phyloP scores from a whole-genome alignment of 1,284 basidiomycete species.

The Xerocomus cyaneibrunnescens region DNA sequence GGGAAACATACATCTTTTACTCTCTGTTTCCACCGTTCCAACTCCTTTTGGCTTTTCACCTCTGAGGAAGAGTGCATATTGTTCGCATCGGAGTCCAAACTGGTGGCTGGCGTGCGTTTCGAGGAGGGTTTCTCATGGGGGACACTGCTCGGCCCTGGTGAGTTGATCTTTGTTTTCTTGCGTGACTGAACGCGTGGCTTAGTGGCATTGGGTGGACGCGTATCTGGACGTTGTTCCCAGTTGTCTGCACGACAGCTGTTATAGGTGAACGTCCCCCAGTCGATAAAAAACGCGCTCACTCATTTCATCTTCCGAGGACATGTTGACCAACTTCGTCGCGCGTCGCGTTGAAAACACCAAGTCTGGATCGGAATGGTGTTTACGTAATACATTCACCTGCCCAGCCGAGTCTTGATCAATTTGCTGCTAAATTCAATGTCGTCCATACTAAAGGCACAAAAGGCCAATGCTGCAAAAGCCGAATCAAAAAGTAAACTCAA shows the following conservation, averaged over 20 bases:
- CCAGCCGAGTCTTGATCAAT: background rate
- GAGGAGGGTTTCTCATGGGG: slow-evolving; percentile 19
- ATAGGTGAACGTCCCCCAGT: slow-evolving; percentile 25
- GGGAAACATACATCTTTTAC: slow-evolving; percentile 24
- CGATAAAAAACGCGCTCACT: slow-evolving; percentile 20
- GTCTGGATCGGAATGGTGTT: too few species aligned
- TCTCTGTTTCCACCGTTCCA: slow-evolving; percentile 35
- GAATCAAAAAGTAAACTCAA: slow-evolving; percentile 53
- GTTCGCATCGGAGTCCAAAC: slow-evolving; percentile 6
- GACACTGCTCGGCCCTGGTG: slow-evolving; percentile 16
- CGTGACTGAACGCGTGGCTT: slow-evolving; percentile 14
- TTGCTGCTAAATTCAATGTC: slow-evolving; percentile 48
- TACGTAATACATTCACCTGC: slow-evolving; percentile 19
- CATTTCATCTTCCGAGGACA: slow-evolving; percentile 38
- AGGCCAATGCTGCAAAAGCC: slow-evolving; percentile 52
- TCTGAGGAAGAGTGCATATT: slow-evolving; percentile 15
- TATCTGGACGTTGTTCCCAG: slow-evolving; percentile 18
- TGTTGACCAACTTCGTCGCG: slow-evolving; percentile 4
- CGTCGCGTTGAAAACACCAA: too few species aligned
- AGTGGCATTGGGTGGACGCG: slow-evolving; percentile 9
- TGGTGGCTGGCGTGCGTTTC: slow-evolving; percentile 13
- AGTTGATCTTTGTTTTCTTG: slow-evolving; percentile 21
- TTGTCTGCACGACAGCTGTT: slow-evolving; percentile 23
- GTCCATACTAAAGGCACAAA: slow-evolving; percentile 63
- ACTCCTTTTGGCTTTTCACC: slow-evolving; percentile 19